A percentile compares a stretch with the other conserved stretches of the same genome.
phyloP scores from a whole-genome alignment of 2,329 filamentous ascomycete species.

The Trichoderma breve region DNA sequence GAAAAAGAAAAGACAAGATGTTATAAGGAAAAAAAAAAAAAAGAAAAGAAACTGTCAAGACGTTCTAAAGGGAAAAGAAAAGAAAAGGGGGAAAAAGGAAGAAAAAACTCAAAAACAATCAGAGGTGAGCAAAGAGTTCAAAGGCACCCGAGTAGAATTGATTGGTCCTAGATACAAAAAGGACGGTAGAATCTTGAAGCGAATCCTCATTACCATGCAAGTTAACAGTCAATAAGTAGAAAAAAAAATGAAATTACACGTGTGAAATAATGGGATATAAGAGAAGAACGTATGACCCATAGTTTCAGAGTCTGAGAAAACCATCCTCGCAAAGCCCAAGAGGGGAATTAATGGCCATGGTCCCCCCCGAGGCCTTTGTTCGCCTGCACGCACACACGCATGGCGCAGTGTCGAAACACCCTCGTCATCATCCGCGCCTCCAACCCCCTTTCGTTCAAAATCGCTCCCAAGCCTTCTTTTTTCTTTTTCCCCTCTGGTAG shows the following conservation, averaged over 20 bases:
- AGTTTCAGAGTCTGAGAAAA: constrained; percentile 16
- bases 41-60: background rate
- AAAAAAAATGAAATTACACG: constrained; percentile 25
- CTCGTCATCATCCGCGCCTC: constrained; percentile 3
- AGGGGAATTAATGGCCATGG: constrained; percentile 3
- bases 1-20: background rate
- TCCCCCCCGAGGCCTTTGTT: background rate
- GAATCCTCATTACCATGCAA: constrained; percentile 20
- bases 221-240: constrained; percentile 21
- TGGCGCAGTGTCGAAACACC: constrained; percentile 17
- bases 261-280: constrained; percentile 24
- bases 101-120: background rate
- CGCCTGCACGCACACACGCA: constrained; percentile 20
- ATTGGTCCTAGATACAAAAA: constrained; percentile 17
- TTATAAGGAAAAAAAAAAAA: background rate
- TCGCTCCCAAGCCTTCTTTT: constrained; percentile 1
- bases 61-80: background rate
- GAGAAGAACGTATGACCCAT: constrained; percentile 22
- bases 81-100: background rate
- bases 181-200: constrained; percentile 13
- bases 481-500: constrained; percentile 2
- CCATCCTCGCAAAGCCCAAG: constrained; percentile 12
- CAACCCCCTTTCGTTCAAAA: background rate
- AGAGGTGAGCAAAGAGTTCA: background rate
- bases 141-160: constrained; percentile 10